phyloP scores from a whole-genome alignment of 2,329 filamentous ascomycete genomes.

The Apiospora saccharicola region DNA sequence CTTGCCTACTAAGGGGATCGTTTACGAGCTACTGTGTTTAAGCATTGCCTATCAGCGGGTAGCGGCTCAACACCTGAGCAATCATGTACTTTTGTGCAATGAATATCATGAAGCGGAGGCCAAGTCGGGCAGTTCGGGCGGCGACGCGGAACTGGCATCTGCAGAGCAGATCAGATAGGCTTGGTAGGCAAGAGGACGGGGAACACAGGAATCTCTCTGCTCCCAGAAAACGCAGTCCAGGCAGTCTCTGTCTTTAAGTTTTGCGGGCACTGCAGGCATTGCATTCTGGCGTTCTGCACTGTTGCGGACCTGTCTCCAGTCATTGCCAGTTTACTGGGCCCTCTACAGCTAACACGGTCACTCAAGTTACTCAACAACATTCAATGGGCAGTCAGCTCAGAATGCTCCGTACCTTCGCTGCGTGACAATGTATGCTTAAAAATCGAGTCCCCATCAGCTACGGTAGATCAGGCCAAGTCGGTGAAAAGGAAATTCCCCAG shows the following conservation, averaged over 20 bases:
- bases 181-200: neutral
- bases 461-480: neutral
- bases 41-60: neutral
- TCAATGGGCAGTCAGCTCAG: too few species aligned
- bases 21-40: neutral
- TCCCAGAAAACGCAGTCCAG: neutral
- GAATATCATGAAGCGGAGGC: conserved; percentile 1
- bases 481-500: neutral
- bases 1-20: neutral
- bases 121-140: conserved; percentile 14
- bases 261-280: neutral
- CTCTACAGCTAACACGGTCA: neutral
- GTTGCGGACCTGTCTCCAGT: conserved; percentile 4
- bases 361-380: neutral
- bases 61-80: neutral
- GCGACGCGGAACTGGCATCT: conserved; percentile 9
- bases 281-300: neutral
- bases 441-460: neutral
- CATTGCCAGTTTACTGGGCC: conserved; percentile 17
- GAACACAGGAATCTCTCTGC: neutral
- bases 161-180: neutral
- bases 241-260: neutral
- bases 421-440: neutral
- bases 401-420: neutral
- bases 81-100: neutral